Evolutionary conservation across 345 rosid genomes (phyloP).

Genomic region (Mangifera indica): DNA sequence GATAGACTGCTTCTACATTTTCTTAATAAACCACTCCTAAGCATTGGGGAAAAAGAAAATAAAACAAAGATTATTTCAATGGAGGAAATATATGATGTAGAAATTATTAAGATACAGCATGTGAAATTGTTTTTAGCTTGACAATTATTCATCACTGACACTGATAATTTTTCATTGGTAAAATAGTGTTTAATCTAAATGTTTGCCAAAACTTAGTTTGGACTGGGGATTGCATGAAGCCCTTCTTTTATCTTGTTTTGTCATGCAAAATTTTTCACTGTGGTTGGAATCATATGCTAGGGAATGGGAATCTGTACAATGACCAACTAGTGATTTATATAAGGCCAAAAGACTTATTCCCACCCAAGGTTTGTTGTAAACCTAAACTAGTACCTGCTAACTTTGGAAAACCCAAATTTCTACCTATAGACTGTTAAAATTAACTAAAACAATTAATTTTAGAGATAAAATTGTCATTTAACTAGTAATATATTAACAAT

Average conservation of each 20-base stretch:
- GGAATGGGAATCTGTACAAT: background rate
- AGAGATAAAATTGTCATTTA: too few species aligned
- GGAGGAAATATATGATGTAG: background rate
- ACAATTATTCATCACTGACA: too few species aligned
- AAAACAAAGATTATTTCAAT: background rate
- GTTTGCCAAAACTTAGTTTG: background rate
- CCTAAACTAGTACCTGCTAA: too few species aligned
- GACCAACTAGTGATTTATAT: background rate
- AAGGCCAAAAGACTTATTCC: too few species aligned
- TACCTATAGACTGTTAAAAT: too few species aligned
- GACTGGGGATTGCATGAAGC: background rate
- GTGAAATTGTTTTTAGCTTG: background rate
- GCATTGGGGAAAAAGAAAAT: background rate
- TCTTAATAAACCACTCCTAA: background rate
- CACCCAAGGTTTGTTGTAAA: too few species aligned
- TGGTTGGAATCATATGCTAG: background rate
- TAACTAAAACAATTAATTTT: too few species aligned
- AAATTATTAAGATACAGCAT: background rate
- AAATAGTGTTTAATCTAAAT: background rate
- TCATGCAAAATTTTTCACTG: background rate
- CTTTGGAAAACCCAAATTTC: too few species aligned
- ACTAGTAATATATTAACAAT: too few species aligned
- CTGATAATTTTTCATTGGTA: background rate
- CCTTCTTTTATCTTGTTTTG: background rate
- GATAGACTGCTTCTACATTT: background rate